Base-by-base conservation (phyloP, 2,329 filamentous ascomycete genomes). In the Exophiala oligosperma region DNA sequence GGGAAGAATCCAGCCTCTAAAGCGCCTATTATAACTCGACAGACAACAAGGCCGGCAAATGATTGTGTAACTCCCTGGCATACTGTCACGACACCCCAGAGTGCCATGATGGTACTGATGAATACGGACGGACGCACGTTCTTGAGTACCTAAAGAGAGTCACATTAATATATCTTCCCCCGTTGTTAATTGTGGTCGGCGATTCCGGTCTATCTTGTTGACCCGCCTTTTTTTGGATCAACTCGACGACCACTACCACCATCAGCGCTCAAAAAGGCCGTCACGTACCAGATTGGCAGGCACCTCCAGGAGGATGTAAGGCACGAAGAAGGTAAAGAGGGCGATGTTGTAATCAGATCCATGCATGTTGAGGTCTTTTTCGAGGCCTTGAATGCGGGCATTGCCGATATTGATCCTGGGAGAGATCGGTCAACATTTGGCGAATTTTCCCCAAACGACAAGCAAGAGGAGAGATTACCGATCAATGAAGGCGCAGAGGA, bases 361-460 rank as follows among this genome's bases (percentile, higher is more conserved):
- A 68, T 70, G 69, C 77, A 81, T 77, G 48, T 72, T 59, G 44
- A 80, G 68, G 50, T 77, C 73, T 47, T 67, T 66, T 61, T 78
- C 74, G 11, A 80, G 64, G 2, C 77, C 76, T 51, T 76, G 71
- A 12, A 79, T 69, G 3, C 77, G 71, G 1, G 77, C 78, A 67
- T 80, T 80, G 28, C 76, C 77, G 53, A 80, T 79, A 60, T 77
- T 77, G 65, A 76, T 74, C n/a, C 77, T 71, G 60, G 17, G 17
- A 14, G 24, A 44, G 23, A 51, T 17, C 2, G 40, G 29, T 14
- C 11, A 9, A 35, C 32, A 48, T 38, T 17, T 50, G 40, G 28
- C 26, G 21, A 17, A 17, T 17, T 11, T 7, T 9, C 11, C 32
- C 32, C 9, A 9, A 9, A 35, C 32, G 7, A 35, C 32, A 2